A percentile compares a stretch with the other conserved stretches of the same genome.
These are phyloP conservation scores for Solanum lycopersicoides DNA, from an alignment of 257 asterid species.

Conservation along the genomic window DNA sequence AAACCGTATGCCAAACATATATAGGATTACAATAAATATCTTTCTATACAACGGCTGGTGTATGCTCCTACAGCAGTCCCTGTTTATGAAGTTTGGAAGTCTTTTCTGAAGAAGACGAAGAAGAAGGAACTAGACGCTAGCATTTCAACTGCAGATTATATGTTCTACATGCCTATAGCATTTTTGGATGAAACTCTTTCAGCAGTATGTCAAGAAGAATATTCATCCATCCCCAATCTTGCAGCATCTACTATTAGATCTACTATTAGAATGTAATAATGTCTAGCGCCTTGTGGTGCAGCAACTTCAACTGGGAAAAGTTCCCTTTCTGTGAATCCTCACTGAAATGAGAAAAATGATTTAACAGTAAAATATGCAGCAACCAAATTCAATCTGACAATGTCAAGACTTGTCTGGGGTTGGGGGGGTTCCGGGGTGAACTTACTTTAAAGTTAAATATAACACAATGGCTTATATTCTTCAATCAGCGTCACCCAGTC, in stretches of 20 bases:
- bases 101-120: not conserved
- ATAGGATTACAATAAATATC: not conserved
- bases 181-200: not conserved
- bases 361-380: not conserved
- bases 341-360: not conserved
- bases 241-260: not conserved
- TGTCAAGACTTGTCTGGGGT: not conserved
- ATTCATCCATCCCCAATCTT: not conserved
- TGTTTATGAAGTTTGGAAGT: not conserved
- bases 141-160: not conserved
- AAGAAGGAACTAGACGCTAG: not conserved
- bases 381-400: not conserved
- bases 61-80: not conserved
- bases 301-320: not conserved
- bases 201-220: not conserved
- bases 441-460: not conserved
- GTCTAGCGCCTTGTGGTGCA: not conserved
- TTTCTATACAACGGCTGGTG: not conserved
- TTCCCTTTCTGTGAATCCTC: not conserved
- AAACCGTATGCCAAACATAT: not conserved
- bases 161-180: not conserved
- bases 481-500: conserved; percentile 92
- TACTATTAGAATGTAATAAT: not conserved
- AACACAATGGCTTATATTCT: not conserved
- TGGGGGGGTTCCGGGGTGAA: not conserved